Conservation (phyloP, 345 rosid species). For the Populus pruinosa region DNA sequence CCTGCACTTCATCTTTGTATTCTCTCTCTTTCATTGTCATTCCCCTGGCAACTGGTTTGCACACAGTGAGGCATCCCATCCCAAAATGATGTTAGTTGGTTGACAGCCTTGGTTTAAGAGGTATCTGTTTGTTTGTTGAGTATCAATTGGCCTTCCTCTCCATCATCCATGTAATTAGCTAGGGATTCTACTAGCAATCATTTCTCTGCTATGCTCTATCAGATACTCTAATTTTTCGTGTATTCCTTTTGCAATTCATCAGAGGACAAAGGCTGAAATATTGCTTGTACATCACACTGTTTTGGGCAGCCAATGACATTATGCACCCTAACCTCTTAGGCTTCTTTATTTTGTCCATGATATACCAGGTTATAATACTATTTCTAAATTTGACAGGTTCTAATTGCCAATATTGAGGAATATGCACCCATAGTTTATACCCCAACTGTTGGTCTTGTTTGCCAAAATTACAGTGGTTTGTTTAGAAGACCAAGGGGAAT, state of each 20-base stretch:
- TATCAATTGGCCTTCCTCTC: not conserved
- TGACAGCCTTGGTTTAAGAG: not conserved
- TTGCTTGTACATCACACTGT: not conserved
- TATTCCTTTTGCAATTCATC: not conserved
- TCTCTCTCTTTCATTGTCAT: not conserved
- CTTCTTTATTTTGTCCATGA: not conserved
- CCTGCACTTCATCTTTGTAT: too few relatives aligned
- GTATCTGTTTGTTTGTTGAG: not conserved
- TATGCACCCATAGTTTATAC: constrained; percentile 97
- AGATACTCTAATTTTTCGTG: not conserved
- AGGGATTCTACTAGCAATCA: not conserved
- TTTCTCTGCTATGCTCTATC: not conserved
- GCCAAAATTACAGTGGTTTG: constrained; percentile 93
- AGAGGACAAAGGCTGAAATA: not conserved
- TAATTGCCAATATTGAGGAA: constrained; percentile 85
- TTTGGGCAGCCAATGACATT: not conserved
- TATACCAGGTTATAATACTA: not conserved
- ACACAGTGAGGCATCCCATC: not conserved
- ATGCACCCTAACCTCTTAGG: not conserved
- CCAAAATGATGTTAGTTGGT: not conserved
- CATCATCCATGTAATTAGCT: not conserved
- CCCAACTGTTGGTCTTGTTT: constrained; percentile 95
- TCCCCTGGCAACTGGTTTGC: not conserved
- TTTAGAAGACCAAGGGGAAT: constrained; percentile 98
- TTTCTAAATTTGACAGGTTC: constrained; percentile 52